A percentile compares a stretch with the other conserved stretches of the same genome.
Evolutionary conservation across 352 stramenopile species (phyloP).

Genomic region (Phytophthora cactorum): DNA sequence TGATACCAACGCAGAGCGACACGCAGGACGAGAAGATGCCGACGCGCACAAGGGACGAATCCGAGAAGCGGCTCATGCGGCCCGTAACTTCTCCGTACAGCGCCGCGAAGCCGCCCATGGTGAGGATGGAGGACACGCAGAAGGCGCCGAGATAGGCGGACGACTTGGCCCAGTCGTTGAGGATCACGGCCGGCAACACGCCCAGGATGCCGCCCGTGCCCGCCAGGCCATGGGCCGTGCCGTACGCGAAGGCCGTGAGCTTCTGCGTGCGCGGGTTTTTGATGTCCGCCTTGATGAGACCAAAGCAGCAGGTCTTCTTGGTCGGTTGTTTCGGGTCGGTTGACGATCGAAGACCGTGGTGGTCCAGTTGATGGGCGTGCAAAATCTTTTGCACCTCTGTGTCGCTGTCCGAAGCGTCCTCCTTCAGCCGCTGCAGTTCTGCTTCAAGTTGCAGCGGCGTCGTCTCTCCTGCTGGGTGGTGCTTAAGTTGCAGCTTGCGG

Average conservation of each 20-base stretch:
- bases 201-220: conserved; percentile 74
- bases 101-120: conserved; percentile 88
- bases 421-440: conserved; percentile 13
- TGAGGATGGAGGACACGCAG: conserved; percentile 84
- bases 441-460: conserved; percentile 38
- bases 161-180: conserved; percentile 77
- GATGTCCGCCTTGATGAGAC: conserved; percentile 51
- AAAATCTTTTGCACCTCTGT: conserved; percentile 47
- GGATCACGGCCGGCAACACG: conserved; percentile 87
- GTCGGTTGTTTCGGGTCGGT: conserved; percentile 9
- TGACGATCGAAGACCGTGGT: conserved; percentile 22
- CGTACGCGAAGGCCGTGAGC: conserved; percentile 80
- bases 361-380: conserved; percentile 41
- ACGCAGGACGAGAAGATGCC: conserved; percentile 72
- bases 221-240: conserved; percentile 88
- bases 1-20: conserved; percentile 67
- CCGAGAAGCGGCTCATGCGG: conserved; percentile 65
- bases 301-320: conserved; percentile 48
- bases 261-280: conserved; percentile 64
- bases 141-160: conserved; percentile 86
- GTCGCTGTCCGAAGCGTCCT: conserved; percentile 29
- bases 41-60: conserved; percentile 60
- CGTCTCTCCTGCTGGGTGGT: conserved; percentile 30
- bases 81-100: conserved; percentile 79
- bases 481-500: conserved; percentile 33